Evolutionary conservation across 176 grass and related monocot species (phyloP).

Genomic region (Zizania latifolia): DNA sequence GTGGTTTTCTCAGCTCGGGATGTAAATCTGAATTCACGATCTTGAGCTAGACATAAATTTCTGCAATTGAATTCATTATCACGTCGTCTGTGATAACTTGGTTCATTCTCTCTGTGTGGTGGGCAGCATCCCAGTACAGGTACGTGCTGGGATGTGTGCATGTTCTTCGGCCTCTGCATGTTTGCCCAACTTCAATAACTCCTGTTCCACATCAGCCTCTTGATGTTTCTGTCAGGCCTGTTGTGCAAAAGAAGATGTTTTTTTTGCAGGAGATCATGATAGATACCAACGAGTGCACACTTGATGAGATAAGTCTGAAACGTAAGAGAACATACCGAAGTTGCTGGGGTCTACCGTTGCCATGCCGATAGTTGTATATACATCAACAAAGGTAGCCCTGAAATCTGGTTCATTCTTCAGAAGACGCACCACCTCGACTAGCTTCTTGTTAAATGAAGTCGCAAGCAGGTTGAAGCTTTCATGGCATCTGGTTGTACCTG

Average conservation of each 20-base stretch:
- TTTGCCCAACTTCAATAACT: constrained; percentile 51
- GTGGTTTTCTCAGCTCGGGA: not conserved
- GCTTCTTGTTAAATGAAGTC: constrained; percentile 49
- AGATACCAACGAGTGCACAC: not conserved
- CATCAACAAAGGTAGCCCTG: constrained; percentile 40
- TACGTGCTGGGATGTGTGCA: constrained; percentile 59
- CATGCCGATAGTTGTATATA: constrained; percentile 29
- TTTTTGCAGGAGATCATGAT: not conserved
- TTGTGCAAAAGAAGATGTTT: constrained; percentile 12
- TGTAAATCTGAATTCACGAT: not conserved
- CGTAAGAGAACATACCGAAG: constrained; percentile 36
- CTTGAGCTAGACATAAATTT: constrained; percentile 26
- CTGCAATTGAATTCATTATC: constrained; percentile 21
- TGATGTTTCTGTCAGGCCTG: constrained; percentile 44
- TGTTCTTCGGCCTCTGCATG: constrained; percentile 47
- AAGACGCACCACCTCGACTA: constrained; percentile 24
- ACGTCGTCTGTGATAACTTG: constrained; percentile 45
- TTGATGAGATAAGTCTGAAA: not conserved
- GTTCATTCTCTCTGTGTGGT: constrained; percentile 65
- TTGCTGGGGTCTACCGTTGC: constrained; percentile 33
- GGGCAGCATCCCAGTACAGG: constrained; percentile 71
- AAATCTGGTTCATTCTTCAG: constrained; percentile 33
- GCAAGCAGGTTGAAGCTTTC: constrained; percentile 44
- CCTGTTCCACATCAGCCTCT: constrained; percentile 69
- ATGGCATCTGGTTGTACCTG: constrained; percentile 37